These are phyloP conservation scores for Shiraia sp. DNA, from an alignment of 2,329 filamentous ascomycete species.

Conservation along the genomic window DNA sequence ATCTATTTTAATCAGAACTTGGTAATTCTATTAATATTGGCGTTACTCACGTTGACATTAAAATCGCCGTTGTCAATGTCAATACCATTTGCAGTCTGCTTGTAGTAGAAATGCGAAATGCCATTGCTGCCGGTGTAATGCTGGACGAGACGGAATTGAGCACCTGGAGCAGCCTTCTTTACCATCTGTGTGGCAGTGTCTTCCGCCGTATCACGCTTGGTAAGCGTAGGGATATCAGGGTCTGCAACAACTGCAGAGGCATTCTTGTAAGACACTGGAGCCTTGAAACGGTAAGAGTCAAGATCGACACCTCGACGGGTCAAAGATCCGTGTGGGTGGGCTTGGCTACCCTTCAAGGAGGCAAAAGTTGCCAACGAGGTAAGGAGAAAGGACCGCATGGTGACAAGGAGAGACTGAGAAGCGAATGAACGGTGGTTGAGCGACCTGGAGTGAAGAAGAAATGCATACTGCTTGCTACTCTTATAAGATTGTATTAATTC, in stretches of 20 bases:
- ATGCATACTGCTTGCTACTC: slow-evolving; percentile 4
- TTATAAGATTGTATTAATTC: slow-evolving; percentile 14
- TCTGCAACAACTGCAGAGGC: slow-evolving; percentile 21
- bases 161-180: slow-evolving; percentile 38
- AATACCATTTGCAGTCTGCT: slow-evolving; percentile 61
- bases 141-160: slow-evolving; percentile 58
- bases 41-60: slow-evolving; percentile 60
- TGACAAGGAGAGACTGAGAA: slow-evolving; percentile 16
- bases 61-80: slow-evolving; percentile 66
- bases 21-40: background rate
- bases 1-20: slow-evolving; percentile 42
- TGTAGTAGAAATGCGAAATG: slow-evolving; percentile 62
- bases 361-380: slow-evolving; percentile 34
- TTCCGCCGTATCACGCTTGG: slow-evolving; percentile 29
- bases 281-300: slow-evolving; percentile 35
- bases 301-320: slow-evolving; percentile 34
- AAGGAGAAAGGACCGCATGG: slow-evolving; percentile 36
- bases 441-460: background rate
- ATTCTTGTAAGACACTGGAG: slow-evolving; percentile 29
- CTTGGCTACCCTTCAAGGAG: slow-evolving; percentile 24
- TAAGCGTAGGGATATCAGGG: slow-evolving; percentile 19
- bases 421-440: slow-evolving; percentile 17
- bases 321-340: slow-evolving; percentile 23
- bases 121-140: slow-evolving; percentile 61
- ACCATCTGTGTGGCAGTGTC: slow-evolving; percentile 40